Evolutionary conservation across 495 filamentous ascomycete species (phyloP).

Genomic region (Neurospora sp.): DNA sequence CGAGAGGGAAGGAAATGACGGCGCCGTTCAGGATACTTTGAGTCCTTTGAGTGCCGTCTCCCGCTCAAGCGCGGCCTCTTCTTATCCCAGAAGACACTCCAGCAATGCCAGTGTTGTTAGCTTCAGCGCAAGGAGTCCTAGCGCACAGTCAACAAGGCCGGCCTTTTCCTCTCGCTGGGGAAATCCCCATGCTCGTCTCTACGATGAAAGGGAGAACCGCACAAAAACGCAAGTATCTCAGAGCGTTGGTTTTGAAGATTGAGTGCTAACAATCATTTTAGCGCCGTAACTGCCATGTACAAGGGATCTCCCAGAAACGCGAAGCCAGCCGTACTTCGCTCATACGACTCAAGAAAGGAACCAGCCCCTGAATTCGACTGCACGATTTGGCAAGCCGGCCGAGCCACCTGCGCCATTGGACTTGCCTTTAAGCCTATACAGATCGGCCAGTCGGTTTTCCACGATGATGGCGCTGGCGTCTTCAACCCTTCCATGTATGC

Average conservation of each 20-base stretch:
- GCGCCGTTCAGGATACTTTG: constrained; percentile 14
- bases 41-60: constrained; percentile 23
- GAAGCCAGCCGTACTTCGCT: constrained; percentile 65
- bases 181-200: constrained; percentile 57
- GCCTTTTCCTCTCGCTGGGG: constrained; percentile 41
- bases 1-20: constrained; percentile 72
- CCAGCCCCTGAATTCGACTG: constrained; percentile 81
- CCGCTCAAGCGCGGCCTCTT: constrained; percentile 27
- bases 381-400: constrained; percentile 90
- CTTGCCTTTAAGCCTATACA: constrained; percentile 93
- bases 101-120: constrained; percentile 57
- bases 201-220: constrained; percentile 73
- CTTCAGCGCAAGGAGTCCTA: constrained; percentile 42
- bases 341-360: constrained; percentile 90
- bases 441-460: constrained; percentile 85
- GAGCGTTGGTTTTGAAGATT: neutral
- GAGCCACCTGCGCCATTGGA: constrained; percentile 86
- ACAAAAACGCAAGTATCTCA: constrained; percentile 73
- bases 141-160: constrained; percentile 24
- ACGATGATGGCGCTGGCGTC: constrained; percentile 84
- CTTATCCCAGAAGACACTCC: constrained; percentile 32
- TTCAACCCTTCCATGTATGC: constrained; percentile 84
- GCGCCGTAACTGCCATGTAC: constrained; percentile 84
- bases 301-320: constrained; percentile 63
- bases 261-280: constrained; percentile 30